phyloP scores from a whole-genome alignment of 2,329 filamentous ascomycete genomes.

The Cladosporium phlei region DNA sequence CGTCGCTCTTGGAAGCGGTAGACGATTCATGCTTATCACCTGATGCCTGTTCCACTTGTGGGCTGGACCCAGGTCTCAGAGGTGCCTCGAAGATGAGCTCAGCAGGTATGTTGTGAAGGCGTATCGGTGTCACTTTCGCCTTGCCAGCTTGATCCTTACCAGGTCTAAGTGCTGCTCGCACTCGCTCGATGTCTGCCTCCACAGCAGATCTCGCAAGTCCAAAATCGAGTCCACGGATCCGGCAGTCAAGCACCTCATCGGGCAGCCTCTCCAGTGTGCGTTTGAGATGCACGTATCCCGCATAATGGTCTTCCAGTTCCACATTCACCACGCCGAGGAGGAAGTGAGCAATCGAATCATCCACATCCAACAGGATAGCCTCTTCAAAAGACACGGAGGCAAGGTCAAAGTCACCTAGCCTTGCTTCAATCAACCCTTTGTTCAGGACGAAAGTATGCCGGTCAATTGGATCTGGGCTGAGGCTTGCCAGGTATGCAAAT shows the following conservation, averaged over 20 bases:
- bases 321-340: constrained; percentile 28
- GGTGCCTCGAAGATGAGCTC: constrained; percentile 27
- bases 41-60: background rate
- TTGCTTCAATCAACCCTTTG: constrained; percentile 26
- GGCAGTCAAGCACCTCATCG: constrained; percentile 14
- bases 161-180: background rate
- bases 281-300: constrained; percentile 22
- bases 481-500: constrained; percentile 23
- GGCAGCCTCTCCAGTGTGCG: constrained; percentile 18
- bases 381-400: constrained; percentile 23
- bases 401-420: constrained; percentile 26
- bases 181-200: constrained; percentile 14
- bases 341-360: constrained; percentile 23
- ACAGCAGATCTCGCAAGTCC: constrained; percentile 17
- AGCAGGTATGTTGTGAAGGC: constrained; percentile 19
- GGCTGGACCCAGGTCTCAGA: background rate
- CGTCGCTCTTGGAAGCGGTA: no score
- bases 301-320: constrained; percentile 21
- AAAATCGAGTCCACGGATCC: constrained; percentile 21
- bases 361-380: constrained; percentile 19
- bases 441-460: constrained; percentile 26
- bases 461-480: constrained; percentile 15
- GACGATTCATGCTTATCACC: no score
- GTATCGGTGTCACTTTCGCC: background rate
- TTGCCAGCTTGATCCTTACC: background rate